A percentile compares a stretch with the other conserved stretches of the same genome.
phyloP scores from a whole-genome alignment of 1,284 basidiomycete species.

The Microbotryum scabiosae region DNA sequence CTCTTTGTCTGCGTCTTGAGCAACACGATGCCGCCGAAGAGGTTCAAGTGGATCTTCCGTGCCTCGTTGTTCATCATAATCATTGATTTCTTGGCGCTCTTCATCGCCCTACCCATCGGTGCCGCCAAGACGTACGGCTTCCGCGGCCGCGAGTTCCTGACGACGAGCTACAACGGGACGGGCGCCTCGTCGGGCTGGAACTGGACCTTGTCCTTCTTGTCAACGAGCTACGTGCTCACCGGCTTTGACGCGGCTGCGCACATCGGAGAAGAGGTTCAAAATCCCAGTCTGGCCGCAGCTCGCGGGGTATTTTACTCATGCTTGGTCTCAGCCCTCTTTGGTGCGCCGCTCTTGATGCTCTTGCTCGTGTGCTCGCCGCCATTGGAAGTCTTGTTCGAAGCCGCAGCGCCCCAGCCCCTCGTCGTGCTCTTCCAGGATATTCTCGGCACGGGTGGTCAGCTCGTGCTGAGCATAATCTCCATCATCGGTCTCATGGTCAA shows the following conservation, averaged over 20 bases:
- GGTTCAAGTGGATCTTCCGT: slow-evolving; percentile 62
- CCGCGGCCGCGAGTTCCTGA: slow-evolving; percentile 64
- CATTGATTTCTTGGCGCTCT: slow-evolving; percentile 69
- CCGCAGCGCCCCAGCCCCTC: slow-evolving; percentile 73
- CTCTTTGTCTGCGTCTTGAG: slow-evolving; percentile 60
- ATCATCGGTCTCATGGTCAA: slow-evolving; percentile 62
- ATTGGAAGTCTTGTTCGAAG: slow-evolving; percentile 58
- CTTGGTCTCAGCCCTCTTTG: slow-evolving; percentile 61
- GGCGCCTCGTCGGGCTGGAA: slow-evolving; percentile 67
- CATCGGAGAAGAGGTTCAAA: slow-evolving; percentile 77
- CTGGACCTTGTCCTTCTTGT: slow-evolving; percentile 49
- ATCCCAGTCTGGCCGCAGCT: slow-evolving; percentile 67
- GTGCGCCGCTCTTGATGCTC: slow-evolving; percentile 18
- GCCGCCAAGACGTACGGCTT: slow-evolving; percentile 72
- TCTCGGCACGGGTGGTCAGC: slow-evolving; percentile 60
- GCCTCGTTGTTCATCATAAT: slow-evolving; percentile 61
- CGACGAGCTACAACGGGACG: slow-evolving; percentile 73
- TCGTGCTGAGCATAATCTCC: slow-evolving; percentile 73
- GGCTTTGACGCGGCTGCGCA: slow-evolving; percentile 82
- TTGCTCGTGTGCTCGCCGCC: slow-evolving; percentile 46
- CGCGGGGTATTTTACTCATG: slow-evolving; percentile 66
- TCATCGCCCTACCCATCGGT: slow-evolving; percentile 78
- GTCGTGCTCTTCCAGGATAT: slow-evolving; percentile 73
- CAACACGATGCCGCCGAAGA: slow-evolving; percentile 64
- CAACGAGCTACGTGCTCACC: slow-evolving; percentile 68